phyloP scores from a whole-genome alignment of 768 basidiomycete species.

The Mycena alexandri region DNA sequence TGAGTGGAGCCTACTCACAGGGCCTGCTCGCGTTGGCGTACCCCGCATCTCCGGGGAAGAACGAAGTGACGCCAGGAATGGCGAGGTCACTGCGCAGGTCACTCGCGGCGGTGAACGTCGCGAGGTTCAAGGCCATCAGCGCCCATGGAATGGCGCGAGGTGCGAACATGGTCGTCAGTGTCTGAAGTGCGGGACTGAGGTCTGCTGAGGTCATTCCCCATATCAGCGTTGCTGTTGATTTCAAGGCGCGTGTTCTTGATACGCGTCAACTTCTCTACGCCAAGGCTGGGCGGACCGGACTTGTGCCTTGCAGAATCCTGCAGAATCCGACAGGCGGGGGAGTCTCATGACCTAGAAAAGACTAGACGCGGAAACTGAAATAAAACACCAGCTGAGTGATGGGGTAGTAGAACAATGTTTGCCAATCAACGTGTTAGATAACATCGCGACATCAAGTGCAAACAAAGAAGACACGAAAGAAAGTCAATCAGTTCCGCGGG shows the following conservation, averaged over 20 bases:
- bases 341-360: background rate
- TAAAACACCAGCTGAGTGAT: too few species aligned
- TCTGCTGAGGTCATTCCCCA: too few species aligned
- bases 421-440: slow-evolving; percentile 23
- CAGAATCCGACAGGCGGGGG: background rate
- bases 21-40: slow-evolving; percentile 41
- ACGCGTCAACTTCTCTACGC: background rate
- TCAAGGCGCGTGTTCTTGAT: slow-evolving; percentile 1
- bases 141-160: slow-evolving; percentile 8
- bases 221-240: too few species aligned
- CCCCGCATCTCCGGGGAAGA: slow-evolving; percentile 38
- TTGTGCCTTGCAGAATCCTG: too few species aligned
- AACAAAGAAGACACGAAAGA: too few species aligned
- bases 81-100: slow-evolving; percentile 26
- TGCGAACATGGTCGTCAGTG: slow-evolving; percentile 10
- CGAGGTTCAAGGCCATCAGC: slow-evolving; percentile 7
- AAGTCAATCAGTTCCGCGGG: too few species aligned
- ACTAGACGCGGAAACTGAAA: too few species aligned
- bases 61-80: slow-evolving; percentile 35
- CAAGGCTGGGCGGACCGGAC: background rate
- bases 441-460: slow-evolving; percentile 1
- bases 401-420: too few species aligned
- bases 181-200: too few species aligned
- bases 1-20: slow-evolving; percentile 32
- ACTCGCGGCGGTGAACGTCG: slow-evolving; percentile 12